These are phyloP conservation scores for Sporothrix curviconia DNA, from an alignment of 2,329 filamentous ascomycete species.

Conservation along the genomic window DNA sequence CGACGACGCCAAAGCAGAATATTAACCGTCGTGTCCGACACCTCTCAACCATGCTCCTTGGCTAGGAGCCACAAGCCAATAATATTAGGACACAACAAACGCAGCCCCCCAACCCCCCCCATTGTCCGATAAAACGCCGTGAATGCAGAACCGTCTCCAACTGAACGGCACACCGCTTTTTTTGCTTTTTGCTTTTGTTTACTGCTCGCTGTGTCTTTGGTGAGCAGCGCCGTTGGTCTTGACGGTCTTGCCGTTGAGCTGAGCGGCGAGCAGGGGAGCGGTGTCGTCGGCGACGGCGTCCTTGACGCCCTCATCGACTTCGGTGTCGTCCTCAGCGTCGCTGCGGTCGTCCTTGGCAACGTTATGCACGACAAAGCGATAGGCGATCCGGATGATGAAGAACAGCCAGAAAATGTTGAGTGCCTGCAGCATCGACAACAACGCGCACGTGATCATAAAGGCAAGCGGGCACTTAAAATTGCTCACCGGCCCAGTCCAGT, in stretches of 20 bases:
- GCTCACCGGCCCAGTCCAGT: conserved; percentile 67
- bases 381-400: conserved; percentile 68
- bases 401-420: conserved; percentile 80
- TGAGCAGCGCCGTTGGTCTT: conserved; percentile 20
- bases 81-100: neutral
- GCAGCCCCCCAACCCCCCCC: neutral
- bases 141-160: conserved; percentile 13
- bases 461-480: conserved; percentile 71
- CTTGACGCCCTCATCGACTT: conserved; percentile 33
- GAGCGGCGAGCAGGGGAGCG: neutral
- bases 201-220: neutral
- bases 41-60: neutral
- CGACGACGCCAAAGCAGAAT: no score
- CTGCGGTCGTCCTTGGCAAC: conserved; percentile 65
- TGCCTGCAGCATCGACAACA: conserved; percentile 63
- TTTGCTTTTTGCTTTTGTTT: neutral
- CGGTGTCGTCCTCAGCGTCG: conserved; percentile 59
- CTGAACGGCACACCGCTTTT: no score
- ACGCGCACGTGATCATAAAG: conserved; percentile 58
- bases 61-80: neutral
- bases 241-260: conserved; percentile 24
- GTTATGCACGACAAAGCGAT: conserved; percentile 58
- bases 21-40: no score
- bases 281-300: conserved; percentile 13
- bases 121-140: conserved; percentile 14